A percentile compares a stretch with the other conserved stretches of the same genome.
Conservation (phyloP, 1,284 basidiomycete species). For the Sparassis latifolia region DNA sequence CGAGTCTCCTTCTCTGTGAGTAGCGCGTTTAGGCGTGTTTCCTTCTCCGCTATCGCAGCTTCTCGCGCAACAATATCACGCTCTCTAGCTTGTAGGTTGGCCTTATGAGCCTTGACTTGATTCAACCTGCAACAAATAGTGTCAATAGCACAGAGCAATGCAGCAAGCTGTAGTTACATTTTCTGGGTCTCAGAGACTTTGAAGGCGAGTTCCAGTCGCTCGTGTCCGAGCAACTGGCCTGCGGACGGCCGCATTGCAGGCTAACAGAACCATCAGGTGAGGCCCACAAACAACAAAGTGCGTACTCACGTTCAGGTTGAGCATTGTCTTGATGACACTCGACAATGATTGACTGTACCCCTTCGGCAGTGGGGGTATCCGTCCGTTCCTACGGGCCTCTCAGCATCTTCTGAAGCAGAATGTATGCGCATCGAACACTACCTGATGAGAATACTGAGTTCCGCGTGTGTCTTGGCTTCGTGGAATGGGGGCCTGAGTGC, state of each 20-base stretch:
- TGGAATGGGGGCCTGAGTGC: conserved; percentile 88
- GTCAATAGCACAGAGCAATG: not conserved
- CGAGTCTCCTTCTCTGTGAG: too few relatives aligned
- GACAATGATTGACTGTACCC: conserved; percentile 72
- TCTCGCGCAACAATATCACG: conserved; percentile 64
- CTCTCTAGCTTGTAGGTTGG: conserved; percentile 45
- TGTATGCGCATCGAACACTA: conserved; percentile 21
- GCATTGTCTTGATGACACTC: conserved; percentile 79
- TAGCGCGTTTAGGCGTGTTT: conserved; percentile 39
- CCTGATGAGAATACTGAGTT: conserved; percentile 80
- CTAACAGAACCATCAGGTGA: conserved; percentile 28
- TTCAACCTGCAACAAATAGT: conserved; percentile 38
- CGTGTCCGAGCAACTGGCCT: conserved; percentile 70
- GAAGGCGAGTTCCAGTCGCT: conserved; percentile 65
- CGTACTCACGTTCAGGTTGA: conserved; percentile 70
- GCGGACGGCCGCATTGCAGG: conserved; percentile 82
- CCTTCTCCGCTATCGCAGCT: conserved; percentile 44
- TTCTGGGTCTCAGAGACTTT: conserved; percentile 76
- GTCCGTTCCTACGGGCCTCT: conserved; percentile 53
- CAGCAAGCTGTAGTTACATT: conserved; percentile 43
- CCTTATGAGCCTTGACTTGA: conserved; percentile 57
- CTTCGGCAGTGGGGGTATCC: conserved; percentile 80
- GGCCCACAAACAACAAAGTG: not conserved
- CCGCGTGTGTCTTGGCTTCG: conserved; percentile 83
- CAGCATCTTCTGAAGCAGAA: not conserved